These are phyloP conservation scores for Serendipita sp. DNA, from an alignment of 768 basidiomycete genomes.

Conservation along the genomic window DNA sequence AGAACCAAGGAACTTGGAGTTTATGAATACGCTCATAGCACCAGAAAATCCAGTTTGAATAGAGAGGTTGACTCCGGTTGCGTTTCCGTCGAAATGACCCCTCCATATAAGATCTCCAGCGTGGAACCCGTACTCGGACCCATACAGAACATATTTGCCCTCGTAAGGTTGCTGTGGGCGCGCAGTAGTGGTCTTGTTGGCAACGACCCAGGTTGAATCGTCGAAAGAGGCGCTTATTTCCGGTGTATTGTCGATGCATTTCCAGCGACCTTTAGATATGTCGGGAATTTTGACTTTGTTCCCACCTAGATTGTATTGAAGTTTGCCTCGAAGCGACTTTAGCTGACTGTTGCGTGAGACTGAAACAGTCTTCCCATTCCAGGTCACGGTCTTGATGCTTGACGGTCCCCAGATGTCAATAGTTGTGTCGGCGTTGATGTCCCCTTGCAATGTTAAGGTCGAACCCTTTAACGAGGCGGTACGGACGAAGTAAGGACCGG, in stretches of 20 bases:
- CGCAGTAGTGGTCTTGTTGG: conserved; percentile 16
- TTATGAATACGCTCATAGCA: background rate
- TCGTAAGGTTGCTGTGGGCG: conserved; percentile 14
- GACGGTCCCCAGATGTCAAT: conserved; percentile 14
- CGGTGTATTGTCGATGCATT: conserved; percentile 16
- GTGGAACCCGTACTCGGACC: conserved; percentile 6
- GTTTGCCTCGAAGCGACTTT: conserved; percentile 9
- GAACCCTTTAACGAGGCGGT: conserved; percentile 12
- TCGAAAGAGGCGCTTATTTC: conserved; percentile 17
- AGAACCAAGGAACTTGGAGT: background rate
- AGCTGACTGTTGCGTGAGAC: conserved; percentile 5
- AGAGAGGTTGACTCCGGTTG: conserved; percentile 14
- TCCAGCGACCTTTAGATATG: conserved; percentile 14
- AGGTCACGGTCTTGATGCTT: conserved; percentile 12
- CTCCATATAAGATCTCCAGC: background rate
- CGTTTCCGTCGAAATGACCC: conserved; percentile 12
- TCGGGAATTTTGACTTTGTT: conserved; percentile 10
- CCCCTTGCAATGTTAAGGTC: conserved; percentile 16
- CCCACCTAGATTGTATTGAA: conserved; percentile 7
- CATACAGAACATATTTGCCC: conserved; percentile 15
- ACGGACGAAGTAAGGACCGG: conserved; percentile 21
- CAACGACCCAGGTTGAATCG: conserved; percentile 16
- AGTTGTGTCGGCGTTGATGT: conserved; percentile 15
- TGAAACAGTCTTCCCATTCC: conserved; percentile 16
- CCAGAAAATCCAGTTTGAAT: conserved; percentile 14